These are phyloP conservation scores for Aspergillus sp. DNA, from an alignment of 2,329 filamentous ascomycete species.

Conservation along the genomic window DNA sequence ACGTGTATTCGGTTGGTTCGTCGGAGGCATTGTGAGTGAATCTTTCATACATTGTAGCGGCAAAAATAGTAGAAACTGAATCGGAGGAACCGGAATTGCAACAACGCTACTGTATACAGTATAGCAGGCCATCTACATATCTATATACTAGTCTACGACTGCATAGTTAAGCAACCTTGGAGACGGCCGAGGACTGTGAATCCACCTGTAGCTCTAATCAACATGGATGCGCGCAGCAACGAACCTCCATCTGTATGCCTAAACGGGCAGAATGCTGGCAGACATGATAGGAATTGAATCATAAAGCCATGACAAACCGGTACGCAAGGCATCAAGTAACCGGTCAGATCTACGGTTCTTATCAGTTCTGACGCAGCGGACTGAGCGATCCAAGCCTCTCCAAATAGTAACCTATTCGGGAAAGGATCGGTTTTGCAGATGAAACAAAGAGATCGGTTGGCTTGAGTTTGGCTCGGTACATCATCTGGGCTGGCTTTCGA, in stretches of 20 bases:
- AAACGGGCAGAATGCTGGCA: not conserved
- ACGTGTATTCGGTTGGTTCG: conserved; percentile 26
- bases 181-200: not conserved
- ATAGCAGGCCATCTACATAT: not conserved
- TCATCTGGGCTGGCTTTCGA: too few species aligned
- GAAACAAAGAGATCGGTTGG: not conserved
- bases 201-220: not conserved
- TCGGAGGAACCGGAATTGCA: not conserved
- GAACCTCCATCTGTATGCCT: not conserved
- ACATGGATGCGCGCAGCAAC: not conserved
- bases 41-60: conserved; percentile 11
- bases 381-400: not conserved
- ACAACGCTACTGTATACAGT: not conserved
- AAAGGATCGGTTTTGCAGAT: not conserved
- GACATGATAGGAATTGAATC: not conserved
- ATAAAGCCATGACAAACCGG: not conserved
- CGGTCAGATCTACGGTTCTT: not conserved
- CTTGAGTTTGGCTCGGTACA: too few species aligned
- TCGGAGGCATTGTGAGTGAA: not conserved
- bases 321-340: not conserved
- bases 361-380: not conserved
- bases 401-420: not conserved
- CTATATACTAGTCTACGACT: not conserved
- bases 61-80: not conserved
- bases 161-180: not conserved